Percentiles rank a stretch among this genome's conserved stretches.
Evolutionary conservation across 2,329 filamentous ascomycete species (phyloP).

Genomic region (Lasiodiplodia sp.): DNA sequence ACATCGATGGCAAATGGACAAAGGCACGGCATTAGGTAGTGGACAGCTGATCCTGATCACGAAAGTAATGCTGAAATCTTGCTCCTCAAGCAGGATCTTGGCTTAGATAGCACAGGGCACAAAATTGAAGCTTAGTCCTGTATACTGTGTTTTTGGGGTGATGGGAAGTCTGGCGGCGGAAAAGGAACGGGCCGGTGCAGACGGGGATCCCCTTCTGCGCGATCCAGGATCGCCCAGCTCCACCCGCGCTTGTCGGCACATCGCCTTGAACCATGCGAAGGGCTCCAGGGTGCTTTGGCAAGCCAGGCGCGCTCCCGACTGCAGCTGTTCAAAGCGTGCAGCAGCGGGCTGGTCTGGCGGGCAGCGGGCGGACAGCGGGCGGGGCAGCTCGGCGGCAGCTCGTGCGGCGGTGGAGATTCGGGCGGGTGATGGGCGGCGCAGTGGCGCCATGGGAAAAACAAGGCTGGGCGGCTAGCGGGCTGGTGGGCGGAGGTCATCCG

Average conservation of each 20-base stretch:
- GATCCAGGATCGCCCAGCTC: neutral
- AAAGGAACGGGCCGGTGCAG: conserved; percentile 6
- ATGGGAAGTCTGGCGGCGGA: conserved; percentile 5
- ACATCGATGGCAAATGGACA: neutral
- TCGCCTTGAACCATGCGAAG: too few relatives aligned
- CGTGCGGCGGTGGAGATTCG: neutral
- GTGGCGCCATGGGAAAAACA: too few relatives aligned
- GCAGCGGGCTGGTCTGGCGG: too few relatives aligned
- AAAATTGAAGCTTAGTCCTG: too few relatives aligned
- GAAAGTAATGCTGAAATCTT: neutral
- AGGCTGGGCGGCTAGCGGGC: neutral
- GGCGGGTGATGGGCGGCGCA: neutral
- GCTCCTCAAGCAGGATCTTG: too few relatives aligned
- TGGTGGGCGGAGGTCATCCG: neutral
- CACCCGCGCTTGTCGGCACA: neutral
- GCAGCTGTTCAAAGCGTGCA: too few relatives aligned
- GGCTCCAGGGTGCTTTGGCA: too few relatives aligned
- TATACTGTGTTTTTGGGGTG: neutral
- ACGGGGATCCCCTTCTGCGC: neutral
- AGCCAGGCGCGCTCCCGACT: too few relatives aligned
- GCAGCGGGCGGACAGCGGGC: too few relatives aligned
- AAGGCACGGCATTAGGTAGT: neutral
- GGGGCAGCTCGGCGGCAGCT: too few relatives aligned
- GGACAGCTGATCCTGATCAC: neutral
- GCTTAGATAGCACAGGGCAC: too few relatives aligned